Evolutionary conservation across 2,329 filamentous ascomycete genomes (phyloP).

Genomic region (Cytospora leucostoma): DNA sequence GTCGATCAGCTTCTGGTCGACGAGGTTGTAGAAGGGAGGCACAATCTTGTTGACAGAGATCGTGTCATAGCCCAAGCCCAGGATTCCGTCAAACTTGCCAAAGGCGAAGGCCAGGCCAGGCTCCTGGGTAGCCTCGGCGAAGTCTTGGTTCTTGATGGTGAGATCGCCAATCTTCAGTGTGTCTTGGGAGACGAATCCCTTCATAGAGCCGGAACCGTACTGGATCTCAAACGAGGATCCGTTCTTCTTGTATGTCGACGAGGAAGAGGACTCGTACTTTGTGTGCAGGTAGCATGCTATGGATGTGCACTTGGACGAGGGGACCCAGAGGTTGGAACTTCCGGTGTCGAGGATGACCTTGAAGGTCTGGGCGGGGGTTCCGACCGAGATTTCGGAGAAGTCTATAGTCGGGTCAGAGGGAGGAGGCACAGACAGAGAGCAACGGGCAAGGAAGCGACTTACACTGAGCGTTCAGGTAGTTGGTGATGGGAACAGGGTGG

Average conservation of each 20-base stretch:
- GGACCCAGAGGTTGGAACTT: constrained; percentile 99
- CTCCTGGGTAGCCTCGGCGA: constrained; percentile 94
- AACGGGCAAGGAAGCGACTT: constrained; percentile 44
- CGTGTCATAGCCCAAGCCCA: constrained; percentile 90
- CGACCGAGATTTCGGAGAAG: constrained; percentile 94
- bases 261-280: constrained; percentile 91
- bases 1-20: constrained; percentile 86
- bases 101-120: constrained; percentile 97
- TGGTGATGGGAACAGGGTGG: constrained; percentile 87
- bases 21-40: constrained; percentile 95
- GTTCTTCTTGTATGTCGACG: constrained; percentile 91
- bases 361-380: constrained; percentile 89
- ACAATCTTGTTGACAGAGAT: constrained; percentile 97
- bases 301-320: constrained; percentile 83
- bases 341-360: constrained; percentile 99
- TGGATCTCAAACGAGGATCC: constrained; percentile 88
- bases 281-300: constrained; percentile 97
- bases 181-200: constrained; percentile 91
- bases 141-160: constrained; percentile 84
- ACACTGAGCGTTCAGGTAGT: constrained; percentile 99
- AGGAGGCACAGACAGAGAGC: constrained; percentile 9
- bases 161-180: constrained; percentile 85
- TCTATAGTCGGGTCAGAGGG: constrained; percentile 54
- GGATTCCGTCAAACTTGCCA: constrained; percentile 93
- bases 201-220: constrained; percentile 93